A percentile compares a stretch with the other conserved stretches of the same genome.
These are phyloP conservation scores for Kalaharituber pfeilii DNA, from an alignment of 2,329 filamentous ascomycete species.

Conservation along the genomic window DNA sequence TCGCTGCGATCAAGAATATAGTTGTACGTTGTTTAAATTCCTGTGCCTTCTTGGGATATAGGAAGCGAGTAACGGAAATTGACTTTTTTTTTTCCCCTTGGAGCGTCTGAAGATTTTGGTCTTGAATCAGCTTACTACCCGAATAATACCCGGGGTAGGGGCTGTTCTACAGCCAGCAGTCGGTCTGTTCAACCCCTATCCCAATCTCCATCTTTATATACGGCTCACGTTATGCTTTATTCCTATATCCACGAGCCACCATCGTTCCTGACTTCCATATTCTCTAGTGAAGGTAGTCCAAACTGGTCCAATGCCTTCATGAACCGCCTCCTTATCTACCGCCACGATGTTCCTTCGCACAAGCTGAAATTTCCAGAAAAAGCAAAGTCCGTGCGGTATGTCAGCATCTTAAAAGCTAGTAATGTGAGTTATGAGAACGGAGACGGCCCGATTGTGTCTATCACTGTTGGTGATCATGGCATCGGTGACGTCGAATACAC, in stretches of 20 bases:
- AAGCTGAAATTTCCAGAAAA: not conserved
- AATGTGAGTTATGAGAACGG: conserved; percentile 5
- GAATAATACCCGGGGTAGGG: conserved; percentile 6
- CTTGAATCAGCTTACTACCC: conserved; percentile 15
- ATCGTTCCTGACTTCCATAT: not conserved
- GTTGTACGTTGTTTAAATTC: conserved; percentile 3
- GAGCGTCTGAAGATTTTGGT: conserved; percentile 8
- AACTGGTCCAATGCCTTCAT: conserved; percentile 5
- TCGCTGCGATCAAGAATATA: conserved; percentile 7
- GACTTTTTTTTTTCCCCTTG: no score
- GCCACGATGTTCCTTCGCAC: conserved; percentile 7
- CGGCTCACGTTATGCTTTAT: not conserved
- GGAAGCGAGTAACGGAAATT: not conserved
- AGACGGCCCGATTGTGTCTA: not conserved
- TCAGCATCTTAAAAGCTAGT: conserved; percentile 10
- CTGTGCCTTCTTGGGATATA: not conserved
- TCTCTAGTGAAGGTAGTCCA: conserved; percentile 1
- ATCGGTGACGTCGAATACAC: not conserved
- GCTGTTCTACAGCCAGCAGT: conserved; percentile 10
- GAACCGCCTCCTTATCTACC: conserved; percentile 10
- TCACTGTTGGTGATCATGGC: not conserved
- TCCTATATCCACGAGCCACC: not conserved
- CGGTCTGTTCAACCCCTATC: not conserved
- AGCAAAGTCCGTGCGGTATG: conserved; percentile 4
- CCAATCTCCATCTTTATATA: not conserved